phyloP scores from a whole-genome alignment of 2,329 filamentous ascomycete genomes.

The Claviceps purpurea region DNA sequence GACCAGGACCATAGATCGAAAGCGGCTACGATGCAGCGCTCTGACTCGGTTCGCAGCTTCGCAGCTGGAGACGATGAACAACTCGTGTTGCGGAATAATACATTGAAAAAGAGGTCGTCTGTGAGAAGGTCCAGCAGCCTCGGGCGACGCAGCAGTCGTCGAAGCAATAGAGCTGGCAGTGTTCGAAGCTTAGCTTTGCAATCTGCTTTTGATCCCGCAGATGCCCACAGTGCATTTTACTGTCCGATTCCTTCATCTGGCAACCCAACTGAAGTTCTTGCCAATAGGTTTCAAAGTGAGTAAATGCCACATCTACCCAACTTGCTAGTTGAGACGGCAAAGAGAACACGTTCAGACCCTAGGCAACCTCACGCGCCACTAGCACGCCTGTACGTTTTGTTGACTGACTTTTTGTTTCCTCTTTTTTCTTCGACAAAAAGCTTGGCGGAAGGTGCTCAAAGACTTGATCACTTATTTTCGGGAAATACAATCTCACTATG shows the following conservation, averaged over 20 bases:
- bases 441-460: slow-evolving; percentile 91
- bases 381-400: neutral
- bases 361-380: neutral
- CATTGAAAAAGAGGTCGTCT: slow-evolving; percentile 79
- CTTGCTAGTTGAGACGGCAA: neutral
- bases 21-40: slow-evolving; percentile 38
- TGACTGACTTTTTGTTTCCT: neutral
- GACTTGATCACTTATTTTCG: slow-evolving; percentile 89
- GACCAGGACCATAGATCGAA: slow-evolving; percentile 26
- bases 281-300: slow-evolving; percentile 78
- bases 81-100: slow-evolving; percentile 44
- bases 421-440: slow-evolving; percentile 28
- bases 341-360: neutral
- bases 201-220: slow-evolving; percentile 51
- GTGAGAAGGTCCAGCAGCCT: slow-evolving; percentile 61
- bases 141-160: slow-evolving; percentile 67
- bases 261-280: slow-evolving; percentile 76
- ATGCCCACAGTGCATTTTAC: slow-evolving; percentile 72
- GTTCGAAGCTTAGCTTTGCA: slow-evolving; percentile 68
- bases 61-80: slow-evolving; percentile 31
- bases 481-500: slow-evolving; percentile 82
- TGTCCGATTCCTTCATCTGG: slow-evolving; percentile 81
- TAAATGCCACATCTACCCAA: slow-evolving; percentile 1
- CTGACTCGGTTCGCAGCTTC: slow-evolving; percentile 45
- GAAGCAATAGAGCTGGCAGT: slow-evolving; percentile 74